Conservation (phyloP, 768 basidiomycete genomes). For the Tylopilus sp. region DNA sequence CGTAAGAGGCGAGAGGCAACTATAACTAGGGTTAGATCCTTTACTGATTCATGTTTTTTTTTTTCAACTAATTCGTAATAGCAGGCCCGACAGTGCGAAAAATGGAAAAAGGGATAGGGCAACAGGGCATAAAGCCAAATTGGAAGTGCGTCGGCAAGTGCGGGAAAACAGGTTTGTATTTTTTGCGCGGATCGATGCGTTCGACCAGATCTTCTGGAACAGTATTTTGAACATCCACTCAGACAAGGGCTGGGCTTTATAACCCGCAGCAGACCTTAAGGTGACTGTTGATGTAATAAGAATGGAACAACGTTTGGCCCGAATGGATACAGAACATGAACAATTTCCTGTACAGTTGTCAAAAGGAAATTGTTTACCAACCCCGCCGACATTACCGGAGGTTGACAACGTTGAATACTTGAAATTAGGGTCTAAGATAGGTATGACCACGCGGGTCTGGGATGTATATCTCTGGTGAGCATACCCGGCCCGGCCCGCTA, state of each 20-base stretch:
- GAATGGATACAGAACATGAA: neutral
- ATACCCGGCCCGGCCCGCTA: no score
- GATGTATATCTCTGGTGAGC: no score
- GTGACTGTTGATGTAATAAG: neutral
- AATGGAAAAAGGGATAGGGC: neutral
- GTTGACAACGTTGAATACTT: neutral
- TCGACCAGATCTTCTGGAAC: neutral
- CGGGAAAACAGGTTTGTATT: neutral
- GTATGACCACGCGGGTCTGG: no score
- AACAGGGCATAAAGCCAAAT: neutral
- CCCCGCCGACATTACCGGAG: neutral
- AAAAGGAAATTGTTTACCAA: neutral
- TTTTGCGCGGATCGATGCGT: neutral
- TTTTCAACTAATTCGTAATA: neutral
- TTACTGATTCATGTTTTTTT: neutral
- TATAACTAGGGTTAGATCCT: neutral
- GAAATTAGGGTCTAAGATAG: no score
- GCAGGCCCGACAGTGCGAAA: conserved; percentile 1
- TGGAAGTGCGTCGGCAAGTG: neutral
- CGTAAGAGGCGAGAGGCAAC: neutral
- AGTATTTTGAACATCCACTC: conserved; percentile 12
- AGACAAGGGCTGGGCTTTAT: conserved; percentile 3
- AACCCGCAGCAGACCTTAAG: neutral
- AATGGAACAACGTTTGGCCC: conserved; percentile 13
- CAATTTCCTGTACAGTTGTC: neutral